Evolutionary conservation across 2,329 filamentous ascomycete species (phyloP), one percentile per base, ranked within the genome.

Genomic region (Myriosclerotinia duriaeana): DNA sequence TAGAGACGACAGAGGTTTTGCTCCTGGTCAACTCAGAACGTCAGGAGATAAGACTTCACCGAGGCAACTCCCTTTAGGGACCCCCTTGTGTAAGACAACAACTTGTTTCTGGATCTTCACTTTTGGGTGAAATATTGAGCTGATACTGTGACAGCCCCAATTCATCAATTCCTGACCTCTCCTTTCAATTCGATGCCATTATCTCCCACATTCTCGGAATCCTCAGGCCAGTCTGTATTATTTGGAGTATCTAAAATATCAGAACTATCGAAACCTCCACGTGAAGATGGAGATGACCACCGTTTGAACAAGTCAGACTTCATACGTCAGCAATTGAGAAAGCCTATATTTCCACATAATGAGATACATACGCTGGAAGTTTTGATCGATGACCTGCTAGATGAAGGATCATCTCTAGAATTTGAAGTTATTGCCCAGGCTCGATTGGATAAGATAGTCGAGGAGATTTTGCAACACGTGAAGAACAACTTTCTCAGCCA

Each of bases 391-490:
- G 56, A 66, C 17, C 52, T 66, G 1, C 17, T 66, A 8, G 15
- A 34, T 11, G 65, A 58, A 62, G 59, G 52, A 0, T 12, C 34
- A 17, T 44, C 65, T 26, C 53, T 63, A 12, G 60, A 55, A 42
- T 63, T 66, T 6, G 65, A 66, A 14, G n/a, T 63, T n/a, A 64
- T 66, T 50, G 59, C 58, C 17, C 38, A 50, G 12, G 52, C 65
- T n/a, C 44, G 65, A 40, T 17, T 66, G 22, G 65, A 66, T 36
- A 71, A 72, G 42, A 67, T 73, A 20, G 42, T 73, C 1, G 70
- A 70, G 40, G 71, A 70, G 12, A 61, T 66, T 15, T 42, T 73
- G 34, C 44, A 44, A 17, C 60, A 68, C n/a, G 36, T 54, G 2
- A 52, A 52, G 26, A 34, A 58, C 22, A 63, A 55, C 48, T 62